phyloP scores from a whole-genome alignment of 768 basidiomycete genomes.

The Boletus pseudo-olivaceus region DNA sequence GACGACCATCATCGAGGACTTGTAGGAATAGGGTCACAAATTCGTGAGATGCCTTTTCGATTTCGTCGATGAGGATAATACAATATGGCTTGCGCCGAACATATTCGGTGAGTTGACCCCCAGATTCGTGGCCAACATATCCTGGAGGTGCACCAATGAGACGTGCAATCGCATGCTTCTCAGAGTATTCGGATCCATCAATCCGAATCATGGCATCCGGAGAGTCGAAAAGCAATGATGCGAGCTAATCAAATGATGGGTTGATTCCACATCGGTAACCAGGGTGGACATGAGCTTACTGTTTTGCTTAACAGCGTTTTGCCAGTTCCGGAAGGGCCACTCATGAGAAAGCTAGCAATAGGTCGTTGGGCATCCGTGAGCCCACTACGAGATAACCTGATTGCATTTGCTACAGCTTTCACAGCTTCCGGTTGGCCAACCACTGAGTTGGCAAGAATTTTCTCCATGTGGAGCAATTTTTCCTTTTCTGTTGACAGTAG shows the following conservation, averaged over 20 bases:
- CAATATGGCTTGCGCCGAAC: constrained; percentile 88
- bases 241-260: constrained; percentile 53
- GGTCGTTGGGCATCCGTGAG: constrained; percentile 84
- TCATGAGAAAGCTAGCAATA: constrained; percentile 90
- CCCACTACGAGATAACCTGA: constrained; percentile 90
- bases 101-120: constrained; percentile 91
- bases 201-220: constrained; percentile 89
- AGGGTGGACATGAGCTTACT: constrained; percentile 39
- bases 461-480: constrained; percentile 85
- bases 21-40: constrained; percentile 73
- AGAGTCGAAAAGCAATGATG: constrained; percentile 85
- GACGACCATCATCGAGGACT: constrained; percentile 87
- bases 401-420: constrained; percentile 89
- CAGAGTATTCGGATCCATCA: constrained; percentile 92
- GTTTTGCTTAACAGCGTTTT: constrained; percentile 91
- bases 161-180: constrained; percentile 70
- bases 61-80: constrained; percentile 82
- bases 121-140: constrained; percentile 88
- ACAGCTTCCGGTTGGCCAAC: constrained; percentile 92
- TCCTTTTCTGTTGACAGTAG: constrained; percentile 89
- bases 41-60: constrained; percentile 86
- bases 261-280: neutral
- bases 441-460: constrained; percentile 68
- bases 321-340: constrained; percentile 87
- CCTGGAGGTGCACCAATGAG: constrained; percentile 75